phyloP scores from a whole-genome alignment of 148 eudicot species.

The Bassia scoparia region DNA sequence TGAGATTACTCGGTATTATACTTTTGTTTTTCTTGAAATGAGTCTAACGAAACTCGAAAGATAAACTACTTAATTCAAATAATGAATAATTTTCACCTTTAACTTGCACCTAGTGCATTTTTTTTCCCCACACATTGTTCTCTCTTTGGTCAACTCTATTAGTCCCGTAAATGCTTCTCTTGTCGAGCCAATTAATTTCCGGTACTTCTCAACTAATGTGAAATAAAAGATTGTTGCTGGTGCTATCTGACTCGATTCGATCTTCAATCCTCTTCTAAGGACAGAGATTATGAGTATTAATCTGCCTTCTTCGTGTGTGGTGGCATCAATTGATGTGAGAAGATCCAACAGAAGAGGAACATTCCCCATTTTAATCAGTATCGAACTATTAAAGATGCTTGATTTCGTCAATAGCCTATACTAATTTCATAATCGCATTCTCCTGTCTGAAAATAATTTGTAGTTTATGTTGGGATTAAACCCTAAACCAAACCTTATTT shows the following conservation, averaged over 20 bases:
- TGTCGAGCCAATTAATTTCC: constrained; percentile 51
- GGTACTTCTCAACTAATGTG: constrained; percentile 43
- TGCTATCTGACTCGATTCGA: constrained; percentile 58
- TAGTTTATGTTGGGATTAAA: too few relatives aligned
- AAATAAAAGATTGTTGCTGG: constrained; percentile 76
- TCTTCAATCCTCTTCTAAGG: constrained; percentile 45
- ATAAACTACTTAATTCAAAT: too few relatives aligned
- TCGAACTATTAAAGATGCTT: constrained; percentile 49
- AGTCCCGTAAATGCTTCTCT: constrained; percentile 48
- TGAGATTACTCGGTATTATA: too few relatives aligned
- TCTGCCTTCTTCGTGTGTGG: constrained; percentile 53
- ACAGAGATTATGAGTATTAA: constrained; percentile 39
- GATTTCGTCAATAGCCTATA: constrained; percentile 65
- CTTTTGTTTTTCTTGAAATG: too few relatives aligned
- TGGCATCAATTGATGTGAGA: constrained; percentile 41
- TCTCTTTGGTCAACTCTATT: constrained; percentile 48
- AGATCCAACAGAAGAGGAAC: constrained; percentile 54
- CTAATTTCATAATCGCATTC: constrained; percentile 71
- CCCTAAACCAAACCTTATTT: too few relatives aligned
- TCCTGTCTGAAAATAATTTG: too few relatives aligned
- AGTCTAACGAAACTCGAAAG: too few relatives aligned
- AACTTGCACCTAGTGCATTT: constrained; percentile 71
- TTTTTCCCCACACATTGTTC: constrained; percentile 62
- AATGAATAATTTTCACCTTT: too few relatives aligned
- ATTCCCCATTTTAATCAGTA: constrained; percentile 52